A percentile compares a stretch with the other conserved stretches of the same genome.
Evolutionary conservation across 495 filamentous ascomycete species (phyloP).

Genomic region (Aspergillus avenaceus): DNA sequence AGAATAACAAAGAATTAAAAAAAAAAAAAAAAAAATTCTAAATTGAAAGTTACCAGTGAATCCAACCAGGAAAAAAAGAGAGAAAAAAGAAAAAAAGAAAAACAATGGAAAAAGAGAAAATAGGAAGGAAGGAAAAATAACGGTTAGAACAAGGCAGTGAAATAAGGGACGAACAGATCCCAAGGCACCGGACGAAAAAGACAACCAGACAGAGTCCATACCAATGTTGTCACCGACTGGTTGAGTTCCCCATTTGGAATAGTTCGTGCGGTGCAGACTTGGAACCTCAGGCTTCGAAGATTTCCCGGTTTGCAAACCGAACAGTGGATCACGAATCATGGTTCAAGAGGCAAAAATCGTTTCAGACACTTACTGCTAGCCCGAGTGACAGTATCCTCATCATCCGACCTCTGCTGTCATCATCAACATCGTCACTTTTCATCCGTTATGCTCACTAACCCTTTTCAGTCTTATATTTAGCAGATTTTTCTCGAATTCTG

Average conservation of each 20-base stretch:
- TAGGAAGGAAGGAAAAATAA: background rate
- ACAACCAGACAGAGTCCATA: background rate
- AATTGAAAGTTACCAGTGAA: background rate
- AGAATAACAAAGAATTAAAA: too few species aligned
- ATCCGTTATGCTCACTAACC: background rate
- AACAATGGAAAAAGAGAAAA: background rate
- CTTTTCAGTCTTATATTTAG: background rate
- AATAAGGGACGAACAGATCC: too few species aligned
- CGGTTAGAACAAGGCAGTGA: too few species aligned
- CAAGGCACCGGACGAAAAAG: background rate
- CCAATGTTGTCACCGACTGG: background rate
- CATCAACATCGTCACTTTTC: background rate
- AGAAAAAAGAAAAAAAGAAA: background rate
- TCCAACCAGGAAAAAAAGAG: background rate
- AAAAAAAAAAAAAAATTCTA: too few species aligned
- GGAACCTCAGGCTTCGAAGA: background rate
- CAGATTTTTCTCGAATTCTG: background rate
- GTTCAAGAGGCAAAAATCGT: background rate
- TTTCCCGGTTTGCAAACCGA: slow-evolving; percentile 1
- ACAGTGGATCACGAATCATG: background rate
- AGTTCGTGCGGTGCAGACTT: background rate
- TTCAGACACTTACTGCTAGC: background rate
- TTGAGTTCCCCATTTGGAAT: background rate
- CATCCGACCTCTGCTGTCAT: slow-evolving; percentile 1
- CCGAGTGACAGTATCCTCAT: background rate